These are phyloP conservation scores for Cryphonectria parasitica DNA, from an alignment of 2,329 filamentous ascomycete species.

Conservation along the genomic window DNA sequence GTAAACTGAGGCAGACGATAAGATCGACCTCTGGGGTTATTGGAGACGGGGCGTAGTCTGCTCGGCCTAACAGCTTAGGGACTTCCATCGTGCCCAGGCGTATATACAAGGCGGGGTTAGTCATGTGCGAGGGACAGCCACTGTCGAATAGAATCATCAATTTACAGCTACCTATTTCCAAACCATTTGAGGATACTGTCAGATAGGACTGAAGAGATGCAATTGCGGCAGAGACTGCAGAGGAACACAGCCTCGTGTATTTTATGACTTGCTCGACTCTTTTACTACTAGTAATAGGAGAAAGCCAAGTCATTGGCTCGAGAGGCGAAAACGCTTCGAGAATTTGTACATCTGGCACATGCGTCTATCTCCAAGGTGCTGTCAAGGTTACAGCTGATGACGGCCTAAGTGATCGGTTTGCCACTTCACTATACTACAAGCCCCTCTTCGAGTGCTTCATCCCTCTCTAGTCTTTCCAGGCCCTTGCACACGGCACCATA, in stretches of 20 bases:
- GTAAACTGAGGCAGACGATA: neutral
- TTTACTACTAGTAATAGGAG: neutral
- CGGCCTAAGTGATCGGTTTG: neutral
- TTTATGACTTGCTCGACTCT: neutral
- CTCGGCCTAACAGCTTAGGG: neutral
- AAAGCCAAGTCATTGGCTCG: neutral
- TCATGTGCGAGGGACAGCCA: neutral
- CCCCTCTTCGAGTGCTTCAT: slow-evolving; percentile 49
- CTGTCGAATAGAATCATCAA: neutral
- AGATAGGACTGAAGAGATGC: neutral
- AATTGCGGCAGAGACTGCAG: neutral
- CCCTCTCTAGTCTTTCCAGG: slow-evolving; percentile 59
- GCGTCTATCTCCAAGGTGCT: slow-evolving; percentile 16
- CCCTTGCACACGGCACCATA: slow-evolving; percentile 68
- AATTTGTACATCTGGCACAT: slow-evolving; percentile 11
- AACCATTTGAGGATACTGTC: neutral
- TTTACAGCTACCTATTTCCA: no score
- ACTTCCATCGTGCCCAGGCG: neutral
- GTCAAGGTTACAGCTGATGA: neutral
- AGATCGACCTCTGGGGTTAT: neutral
- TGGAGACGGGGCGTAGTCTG: neutral
- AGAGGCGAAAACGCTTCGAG: slow-evolving; percentile 7
- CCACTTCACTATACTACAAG: slow-evolving; percentile 27
- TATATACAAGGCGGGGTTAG: neutral
- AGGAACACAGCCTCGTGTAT: neutral